Conservation (phyloP, 768 basidiomycete species). For the Dioszegia crocea region DNA sequence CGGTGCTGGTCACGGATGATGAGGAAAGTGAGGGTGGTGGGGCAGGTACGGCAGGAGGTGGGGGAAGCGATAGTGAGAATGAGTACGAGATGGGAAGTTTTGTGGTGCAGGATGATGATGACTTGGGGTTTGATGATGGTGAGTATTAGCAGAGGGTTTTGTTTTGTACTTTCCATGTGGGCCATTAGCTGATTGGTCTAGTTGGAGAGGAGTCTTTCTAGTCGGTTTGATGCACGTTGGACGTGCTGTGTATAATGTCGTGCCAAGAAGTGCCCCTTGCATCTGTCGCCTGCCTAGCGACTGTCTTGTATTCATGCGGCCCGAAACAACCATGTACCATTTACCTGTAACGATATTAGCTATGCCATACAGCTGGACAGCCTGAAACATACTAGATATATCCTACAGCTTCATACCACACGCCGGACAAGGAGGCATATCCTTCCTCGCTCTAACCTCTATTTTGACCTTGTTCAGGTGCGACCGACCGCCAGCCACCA, state of each 20-base stretch:
- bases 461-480: not conserved
- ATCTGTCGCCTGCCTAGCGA: too few relatives aligned
- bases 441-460: not conserved
- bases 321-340: too few relatives aligned
- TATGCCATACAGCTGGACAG: too few relatives aligned
- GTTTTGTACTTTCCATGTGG: too few relatives aligned
- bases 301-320: too few relatives aligned
- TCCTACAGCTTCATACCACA: not conserved
- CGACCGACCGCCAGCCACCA: too few relatives aligned
- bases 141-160: not conserved
- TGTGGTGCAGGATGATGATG: constrained; percentile 38
- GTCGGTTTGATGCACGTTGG: too few relatives aligned
- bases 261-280: not conserved
- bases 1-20: constrained; percentile 38
- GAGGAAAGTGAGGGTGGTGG: constrained; percentile 22
- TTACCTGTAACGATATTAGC: too few relatives aligned
- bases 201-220: not conserved
- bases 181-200: not conserved
- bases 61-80: constrained; percentile 28
- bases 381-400: not conserved
- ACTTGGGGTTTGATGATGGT: constrained; percentile 24
- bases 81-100: constrained; percentile 44
- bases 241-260: too few relatives aligned
- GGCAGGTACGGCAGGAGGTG: not conserved
- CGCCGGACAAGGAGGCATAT: constrained; percentile 5